Percentiles rank a stretch among this genome's conserved stretches.
phyloP scores from a whole-genome alignment of 345 rosid genomes.

The Carallia brachiata region DNA sequence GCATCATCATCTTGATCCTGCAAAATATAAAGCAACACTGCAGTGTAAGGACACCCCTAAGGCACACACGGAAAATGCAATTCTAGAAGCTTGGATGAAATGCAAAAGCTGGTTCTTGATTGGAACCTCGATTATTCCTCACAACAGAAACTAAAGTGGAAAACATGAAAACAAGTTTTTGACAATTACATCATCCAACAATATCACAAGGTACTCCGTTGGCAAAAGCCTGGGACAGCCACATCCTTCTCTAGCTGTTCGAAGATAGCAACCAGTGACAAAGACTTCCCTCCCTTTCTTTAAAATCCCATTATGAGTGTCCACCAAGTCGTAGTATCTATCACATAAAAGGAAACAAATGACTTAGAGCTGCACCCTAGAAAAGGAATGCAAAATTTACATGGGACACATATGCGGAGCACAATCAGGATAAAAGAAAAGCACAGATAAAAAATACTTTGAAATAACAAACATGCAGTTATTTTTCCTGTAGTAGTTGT shows the following conservation, averaged over 20 bases:
- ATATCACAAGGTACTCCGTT: slow-evolving; percentile 84
- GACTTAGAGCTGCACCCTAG: not conserved
- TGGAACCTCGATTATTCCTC: not conserved
- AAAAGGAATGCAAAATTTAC: not conserved
- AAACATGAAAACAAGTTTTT: not conserved
- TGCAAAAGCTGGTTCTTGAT: not conserved
- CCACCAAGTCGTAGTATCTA: slow-evolving; percentile 85
- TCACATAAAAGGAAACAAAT: not conserved
- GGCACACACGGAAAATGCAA: not conserved
- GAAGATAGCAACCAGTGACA: slow-evolving; percentile 85
- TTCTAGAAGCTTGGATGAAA: not conserved
- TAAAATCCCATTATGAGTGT: slow-evolving; percentile 66
- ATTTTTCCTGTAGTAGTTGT: too few relatives aligned
- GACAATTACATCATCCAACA: slow-evolving; percentile 74
- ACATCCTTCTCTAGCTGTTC: slow-evolving; percentile 87
- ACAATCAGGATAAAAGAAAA: not conserved
- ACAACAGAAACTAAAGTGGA: slow-evolving; percentile 9
- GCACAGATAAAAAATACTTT: not conserved
- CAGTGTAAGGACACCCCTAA: slow-evolving; percentile 5
- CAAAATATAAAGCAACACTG: slow-evolving; percentile 23
- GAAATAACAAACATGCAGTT: too few relatives aligned
- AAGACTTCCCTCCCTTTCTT: slow-evolving; percentile 84
- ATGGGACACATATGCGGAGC: not conserved
- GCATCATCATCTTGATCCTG: slow-evolving; percentile 91
- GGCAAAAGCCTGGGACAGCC: slow-evolving; percentile 84